These are phyloP conservation scores for Didymella keratinophila DNA, from an alignment of 2,329 filamentous ascomycete species.

Conservation along the genomic window DNA sequence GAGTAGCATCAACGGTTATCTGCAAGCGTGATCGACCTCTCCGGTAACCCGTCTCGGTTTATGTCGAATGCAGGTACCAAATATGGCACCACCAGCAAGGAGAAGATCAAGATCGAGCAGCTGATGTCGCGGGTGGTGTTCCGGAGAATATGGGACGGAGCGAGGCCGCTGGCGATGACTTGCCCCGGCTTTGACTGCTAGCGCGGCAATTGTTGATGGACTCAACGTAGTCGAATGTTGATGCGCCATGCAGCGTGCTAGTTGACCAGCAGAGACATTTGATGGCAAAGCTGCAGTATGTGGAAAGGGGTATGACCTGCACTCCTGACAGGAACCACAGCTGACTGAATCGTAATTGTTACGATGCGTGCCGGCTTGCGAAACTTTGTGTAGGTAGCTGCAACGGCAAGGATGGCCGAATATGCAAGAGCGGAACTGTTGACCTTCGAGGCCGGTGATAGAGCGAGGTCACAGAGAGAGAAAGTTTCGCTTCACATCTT, in stretches of 20 bases:
- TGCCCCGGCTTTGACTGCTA: not conserved
- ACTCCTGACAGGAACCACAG: no score
- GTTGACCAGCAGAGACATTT: not conserved
- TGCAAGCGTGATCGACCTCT: not conserved
- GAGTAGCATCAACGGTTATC: not conserved
- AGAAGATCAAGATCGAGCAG: not conserved
- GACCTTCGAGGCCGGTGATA: no score
- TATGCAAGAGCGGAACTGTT: no score
- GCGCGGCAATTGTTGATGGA: conserved; percentile 1
- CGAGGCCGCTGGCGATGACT: conserved; percentile 5
- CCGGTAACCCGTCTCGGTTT: not conserved
- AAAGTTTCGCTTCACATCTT: no score
- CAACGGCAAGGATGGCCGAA: no score
- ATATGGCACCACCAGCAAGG: not conserved
- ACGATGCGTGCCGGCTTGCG: no score
- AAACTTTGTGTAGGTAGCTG: no score
- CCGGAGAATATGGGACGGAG: conserved; percentile 8
- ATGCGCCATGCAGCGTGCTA: conserved; percentile 14
- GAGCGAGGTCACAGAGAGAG: no score
- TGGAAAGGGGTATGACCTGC: no score
- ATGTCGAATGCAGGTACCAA: conserved; percentile 17
- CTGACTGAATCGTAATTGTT: no score
- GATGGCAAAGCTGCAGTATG: no score
- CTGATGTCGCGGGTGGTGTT: not conserved
- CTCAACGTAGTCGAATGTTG: conserved; percentile 1